Percentiles rank a stretch among this genome's conserved stretches.
Conservation (phyloP, 192 early-diverging fungal species). For the Phlyctochytrium arcticum region DNA sequence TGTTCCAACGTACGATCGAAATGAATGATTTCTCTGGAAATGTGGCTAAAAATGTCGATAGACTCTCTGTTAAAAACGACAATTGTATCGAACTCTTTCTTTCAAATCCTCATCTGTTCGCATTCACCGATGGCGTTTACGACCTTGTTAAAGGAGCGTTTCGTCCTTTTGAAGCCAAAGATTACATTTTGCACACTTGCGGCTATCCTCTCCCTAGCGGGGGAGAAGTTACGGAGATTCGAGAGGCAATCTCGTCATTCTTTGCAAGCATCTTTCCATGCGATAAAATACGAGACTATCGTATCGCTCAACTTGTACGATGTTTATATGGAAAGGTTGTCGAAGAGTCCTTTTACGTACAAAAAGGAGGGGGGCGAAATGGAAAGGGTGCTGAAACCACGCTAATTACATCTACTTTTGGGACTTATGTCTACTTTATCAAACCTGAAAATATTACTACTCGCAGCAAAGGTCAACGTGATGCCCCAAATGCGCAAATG, state of each 20-base stretch:
- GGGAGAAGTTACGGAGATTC: not conserved
- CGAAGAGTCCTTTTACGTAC: constrained; percentile 7
- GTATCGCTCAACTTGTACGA: not conserved
- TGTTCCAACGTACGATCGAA: not conserved
- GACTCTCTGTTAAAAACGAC: not conserved
- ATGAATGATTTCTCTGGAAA: not conserved
- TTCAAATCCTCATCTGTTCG: constrained; percentile 16
- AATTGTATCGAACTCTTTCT: constrained; percentile 15
- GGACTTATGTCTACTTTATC: not conserved
- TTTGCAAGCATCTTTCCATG: constrained; percentile 6
- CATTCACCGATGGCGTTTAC: constrained; percentile 21
- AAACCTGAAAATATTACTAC: not conserved
- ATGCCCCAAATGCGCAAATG: constrained; percentile 10
- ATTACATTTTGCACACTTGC: constrained; percentile 5
- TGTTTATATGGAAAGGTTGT: not conserved
- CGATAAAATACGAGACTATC: not conserved
- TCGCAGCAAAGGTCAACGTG: not conserved
- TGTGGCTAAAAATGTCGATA: constrained; percentile 2
- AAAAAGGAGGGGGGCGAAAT: constrained; percentile 12
- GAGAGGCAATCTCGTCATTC: not conserved
- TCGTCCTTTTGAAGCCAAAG: constrained; percentile 5
- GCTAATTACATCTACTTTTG: not conserved
- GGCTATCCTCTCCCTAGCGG: constrained; percentile 8
- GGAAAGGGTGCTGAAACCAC: constrained; percentile 17
- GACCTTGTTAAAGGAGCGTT: not conserved